Base-by-base conservation (phyloP, 208 protist species). In the Leishmania turanica region DNA sequence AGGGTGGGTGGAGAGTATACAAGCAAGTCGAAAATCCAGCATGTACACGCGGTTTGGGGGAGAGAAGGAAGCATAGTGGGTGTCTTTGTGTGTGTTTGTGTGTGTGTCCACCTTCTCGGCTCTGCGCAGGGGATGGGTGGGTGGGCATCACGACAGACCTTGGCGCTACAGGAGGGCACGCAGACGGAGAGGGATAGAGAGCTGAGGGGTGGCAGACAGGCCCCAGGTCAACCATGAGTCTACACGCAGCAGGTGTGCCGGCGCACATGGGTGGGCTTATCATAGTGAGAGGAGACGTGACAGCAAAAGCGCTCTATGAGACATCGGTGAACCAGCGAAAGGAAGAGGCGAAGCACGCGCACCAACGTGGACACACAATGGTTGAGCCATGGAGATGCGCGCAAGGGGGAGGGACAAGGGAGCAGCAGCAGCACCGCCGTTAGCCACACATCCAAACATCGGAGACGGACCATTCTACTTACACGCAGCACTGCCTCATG, bases 401-500 rank as follows among this genome's bases (percentile, higher is more conserved):
- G 42, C 21, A 21, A 31, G 66, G 66, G 6, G 40, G 66, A 51
- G 66, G 19, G 40, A 8, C 13, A 42, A 17, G 21, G 66, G 34
- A 27, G 34, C 11, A 3, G 64, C 17, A 45, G 31, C n/a, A 45
- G 65, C 1, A 42, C 65, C 65, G 24, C 27, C 7, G 65, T 34
- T 40, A 45, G 3, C 40, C 24, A 51, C 42, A 51, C 24, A 51
- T 31, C 3, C 69, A 73, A 34, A 49, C 66, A 42, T 49, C 34
- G 4, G 21, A 51, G 40, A 40, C 11, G 17, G 31, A 34, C 9
- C 69, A n/a, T 73, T 73, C 69, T 9, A 51, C 69, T n/a, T 15
- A 24, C 27, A 1, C 27, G 69, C 45, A 0, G 45, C 69, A 54
- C 69, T 54, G 69, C 31, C 24, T 83, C 76, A 89, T 27, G 64